Percentiles rank a stretch among this genome's conserved stretches.
These are phyloP conservation scores for Huntiella savannae DNA, from an alignment of 2,329 filamentous ascomycete genomes.

Conservation along the genomic window DNA sequence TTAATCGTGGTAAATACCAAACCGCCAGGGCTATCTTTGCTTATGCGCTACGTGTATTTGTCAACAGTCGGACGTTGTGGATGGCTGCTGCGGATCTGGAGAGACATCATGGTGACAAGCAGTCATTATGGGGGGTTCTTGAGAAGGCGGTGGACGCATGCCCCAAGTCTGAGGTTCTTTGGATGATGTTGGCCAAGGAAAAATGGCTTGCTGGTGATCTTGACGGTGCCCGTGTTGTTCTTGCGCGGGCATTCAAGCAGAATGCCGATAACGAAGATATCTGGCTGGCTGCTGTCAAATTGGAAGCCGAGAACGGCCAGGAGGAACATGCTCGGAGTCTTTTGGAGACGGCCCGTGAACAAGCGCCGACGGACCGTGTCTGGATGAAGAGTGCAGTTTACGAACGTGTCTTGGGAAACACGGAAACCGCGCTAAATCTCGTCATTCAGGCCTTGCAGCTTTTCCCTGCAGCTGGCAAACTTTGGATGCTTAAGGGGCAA, in stretches of 20 bases:
- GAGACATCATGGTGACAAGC: constrained; percentile 68
- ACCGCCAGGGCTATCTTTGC: constrained; percentile 88
- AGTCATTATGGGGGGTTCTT: constrained; percentile 65
- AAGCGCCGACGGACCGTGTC: constrained; percentile 86
- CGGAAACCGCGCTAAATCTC: constrained; percentile 66
- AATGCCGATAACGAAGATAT: constrained; percentile 97
- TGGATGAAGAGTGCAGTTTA: constrained; percentile 95
- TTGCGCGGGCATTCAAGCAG: constrained; percentile 80
- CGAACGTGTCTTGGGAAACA: constrained; percentile 66
- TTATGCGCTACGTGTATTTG: constrained; percentile 75
- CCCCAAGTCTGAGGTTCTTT: constrained; percentile 74
- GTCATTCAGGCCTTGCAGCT: constrained; percentile 70
- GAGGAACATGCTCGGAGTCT: constrained; percentile 66
- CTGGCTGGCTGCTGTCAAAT: constrained; percentile 87
- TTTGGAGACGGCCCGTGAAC: constrained; percentile 61
- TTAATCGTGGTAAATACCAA: constrained; percentile 64
- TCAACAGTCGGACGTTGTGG: constrained; percentile 76
- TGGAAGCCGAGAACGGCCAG: constrained; percentile 79
- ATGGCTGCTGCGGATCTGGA: constrained; percentile 81
- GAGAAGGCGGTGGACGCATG: constrained; percentile 91
- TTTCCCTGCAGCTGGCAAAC: constrained; percentile 69
- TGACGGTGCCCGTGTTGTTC: constrained; percentile 66
- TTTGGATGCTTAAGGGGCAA: constrained; percentile 98
- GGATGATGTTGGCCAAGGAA: constrained; percentile 91
- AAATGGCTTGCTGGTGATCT: constrained; percentile 81